phyloP scores from a whole-genome alignment of 768 basidiomycete species.

The Naematelia encephala region DNA sequence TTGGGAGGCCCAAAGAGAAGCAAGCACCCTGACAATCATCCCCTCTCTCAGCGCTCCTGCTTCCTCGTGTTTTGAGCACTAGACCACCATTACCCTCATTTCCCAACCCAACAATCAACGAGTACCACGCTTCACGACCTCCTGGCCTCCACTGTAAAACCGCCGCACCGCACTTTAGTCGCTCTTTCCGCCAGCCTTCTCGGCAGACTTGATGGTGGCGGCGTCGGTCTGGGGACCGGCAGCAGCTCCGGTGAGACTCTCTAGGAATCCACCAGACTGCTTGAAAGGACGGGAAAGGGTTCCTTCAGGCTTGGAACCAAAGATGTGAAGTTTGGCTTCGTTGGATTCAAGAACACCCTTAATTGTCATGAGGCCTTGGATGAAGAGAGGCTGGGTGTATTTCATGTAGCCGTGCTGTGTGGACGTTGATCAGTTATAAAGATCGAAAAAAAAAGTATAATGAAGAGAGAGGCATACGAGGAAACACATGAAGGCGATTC shows the following conservation, averaged over 20 bases:
- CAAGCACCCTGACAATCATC: neutral
- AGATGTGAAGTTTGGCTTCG: slow-evolving; percentile 65
- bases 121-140: neutral
- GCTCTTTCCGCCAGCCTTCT: slow-evolving; percentile 64
- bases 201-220: slow-evolving; percentile 80
- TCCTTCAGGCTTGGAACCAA: slow-evolving; percentile 74
- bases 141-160: neutral
- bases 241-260: slow-evolving; percentile 56
- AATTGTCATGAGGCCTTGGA: slow-evolving; percentile 91
- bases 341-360: slow-evolving; percentile 75
- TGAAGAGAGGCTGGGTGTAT: slow-evolving; percentile 94
- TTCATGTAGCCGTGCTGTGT: slow-evolving; percentile 76
- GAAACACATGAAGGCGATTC: slow-evolving; percentile 82
- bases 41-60: neutral
- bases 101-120: too few relatives aligned
- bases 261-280: slow-evolving; percentile 59
- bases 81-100: too few relatives aligned
- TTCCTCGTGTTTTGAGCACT: too few relatives aligned
- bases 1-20: neutral
- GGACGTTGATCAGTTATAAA: neutral
- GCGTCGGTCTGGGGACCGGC: slow-evolving; percentile 79
- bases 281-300: slow-evolving; percentile 91
- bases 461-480: slow-evolving; percentile 52
- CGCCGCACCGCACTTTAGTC: neutral
- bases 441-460: neutral